Evolutionary conservation across 768 basidiomycete genomes (phyloP).

Genomic region (Porpolomopsis calyptriformis): DNA sequence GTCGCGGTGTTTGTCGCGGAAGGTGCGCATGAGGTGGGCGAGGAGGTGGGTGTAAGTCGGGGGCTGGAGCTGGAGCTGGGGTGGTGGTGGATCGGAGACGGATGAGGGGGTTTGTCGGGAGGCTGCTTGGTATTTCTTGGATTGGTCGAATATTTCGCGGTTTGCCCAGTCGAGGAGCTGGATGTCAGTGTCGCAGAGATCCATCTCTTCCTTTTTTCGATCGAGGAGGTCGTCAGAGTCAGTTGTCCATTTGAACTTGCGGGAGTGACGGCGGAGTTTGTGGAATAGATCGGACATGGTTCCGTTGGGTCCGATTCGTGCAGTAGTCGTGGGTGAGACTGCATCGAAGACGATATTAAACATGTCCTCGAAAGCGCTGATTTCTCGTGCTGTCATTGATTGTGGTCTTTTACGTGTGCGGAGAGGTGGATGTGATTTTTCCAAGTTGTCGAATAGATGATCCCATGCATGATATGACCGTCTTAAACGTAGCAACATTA

Average conservation of each 20-base stretch:
- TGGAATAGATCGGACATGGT: slow-evolving; percentile 41
- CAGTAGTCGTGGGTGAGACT: slow-evolving; percentile 16
- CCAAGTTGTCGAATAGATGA: slow-evolving; percentile 40
- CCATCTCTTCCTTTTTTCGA: slow-evolving; percentile 62
- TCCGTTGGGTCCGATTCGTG: neutral
- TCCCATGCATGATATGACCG: too few relatives aligned
- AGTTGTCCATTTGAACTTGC: slow-evolving; percentile 39
- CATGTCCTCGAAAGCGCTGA: slow-evolving; percentile 59
- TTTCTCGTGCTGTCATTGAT: slow-evolving; percentile 60
- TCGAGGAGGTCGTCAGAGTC: slow-evolving; percentile 49
- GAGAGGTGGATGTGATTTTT: slow-evolving; percentile 19
- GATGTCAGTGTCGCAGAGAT: slow-evolving; percentile 54
- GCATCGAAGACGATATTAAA: slow-evolving; percentile 62
- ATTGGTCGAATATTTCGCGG: slow-evolving; percentile 56
- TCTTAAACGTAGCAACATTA: too few relatives aligned
- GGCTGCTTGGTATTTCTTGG: slow-evolving; percentile 37
- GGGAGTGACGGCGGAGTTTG: slow-evolving; percentile 43
- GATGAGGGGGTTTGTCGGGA: slow-evolving; percentile 28
- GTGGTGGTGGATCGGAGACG: slow-evolving; percentile 12
- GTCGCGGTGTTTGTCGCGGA: slow-evolving; percentile 68
- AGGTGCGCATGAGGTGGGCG: slow-evolving; percentile 63
- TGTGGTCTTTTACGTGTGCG: slow-evolving; percentile 29
- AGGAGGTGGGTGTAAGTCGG: slow-evolving; percentile 67
- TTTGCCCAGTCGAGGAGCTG: slow-evolving; percentile 67
- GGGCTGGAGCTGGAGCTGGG: slow-evolving; percentile 38